Evolutionary conservation across 176 grass and related monocot genomes (phyloP), one percentile per base, ranked within the genome.

Genomic region (Raddia distichophylla): DNA sequence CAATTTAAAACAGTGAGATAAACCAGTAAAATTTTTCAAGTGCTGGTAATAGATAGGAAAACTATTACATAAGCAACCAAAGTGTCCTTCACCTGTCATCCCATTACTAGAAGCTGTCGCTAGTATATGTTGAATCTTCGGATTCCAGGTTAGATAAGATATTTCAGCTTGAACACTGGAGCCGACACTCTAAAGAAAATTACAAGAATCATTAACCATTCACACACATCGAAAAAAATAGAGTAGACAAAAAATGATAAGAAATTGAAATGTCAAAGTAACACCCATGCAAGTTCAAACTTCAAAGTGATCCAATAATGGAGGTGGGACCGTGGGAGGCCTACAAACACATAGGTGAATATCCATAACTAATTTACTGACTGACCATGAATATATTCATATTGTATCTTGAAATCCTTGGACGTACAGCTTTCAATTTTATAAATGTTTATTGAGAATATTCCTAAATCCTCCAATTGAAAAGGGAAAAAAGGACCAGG

Each of bases 61-160:
- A 77, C 18, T 62, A 43, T 20, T 46, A 68, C 9, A 67, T 7
- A 69, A 74, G 66, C 15, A 89, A 60, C 56, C 52, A 22, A 67
- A 67, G 32, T 49, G 19, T 83, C 19, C 0, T 33, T 67, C 83
- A 99, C 96, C 88, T 82, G 96, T 95, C 49, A 95, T 93, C 44
- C 93, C 96, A 83, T 99, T 99, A 78, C 88, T 95, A 69, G 96
- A 99, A 73, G 91, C 93, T 4, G 93, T 85, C 34, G 96, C 93
- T 74, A 95, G 27, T 80, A 99, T 95, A 82, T 99, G 93, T 57
- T 99, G 93, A 81, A 95, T 93, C 74, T 99, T 99, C 16, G 89
- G 91, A 84, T 99, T 99, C 96, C 96, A 99, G 37, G 96, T 91
- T 71, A 95, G 88, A 84, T 74, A 95, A 76, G 96, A 91, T 71